Percentiles rank a stretch among this genome's conserved stretches.
Evolutionary conservation across 1,284 basidiomycete species (phyloP).

Genomic region (Spongiforma sp.): DNA sequence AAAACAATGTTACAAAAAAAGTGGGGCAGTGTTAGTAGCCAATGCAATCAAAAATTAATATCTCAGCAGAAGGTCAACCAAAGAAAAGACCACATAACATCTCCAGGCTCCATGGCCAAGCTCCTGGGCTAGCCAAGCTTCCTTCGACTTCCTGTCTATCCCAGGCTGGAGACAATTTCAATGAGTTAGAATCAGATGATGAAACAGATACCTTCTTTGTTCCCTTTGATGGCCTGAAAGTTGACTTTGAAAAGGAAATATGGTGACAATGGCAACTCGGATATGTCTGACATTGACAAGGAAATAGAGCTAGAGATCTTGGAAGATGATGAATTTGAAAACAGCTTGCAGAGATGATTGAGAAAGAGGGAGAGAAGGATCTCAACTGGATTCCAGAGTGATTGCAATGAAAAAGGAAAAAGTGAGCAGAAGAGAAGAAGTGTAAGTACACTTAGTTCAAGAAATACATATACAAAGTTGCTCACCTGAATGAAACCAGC

Average conservation of each 20-base stretch:
- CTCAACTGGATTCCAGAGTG: too few relatives aligned
- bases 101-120: slow-evolving; percentile 4
- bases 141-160: too few relatives aligned
- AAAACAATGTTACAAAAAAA: neutral
- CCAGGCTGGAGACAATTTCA: neutral
- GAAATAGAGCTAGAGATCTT: neutral
- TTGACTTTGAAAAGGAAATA: neutral
- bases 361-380: too few relatives aligned
- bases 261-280: neutral
- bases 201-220: too few relatives aligned
- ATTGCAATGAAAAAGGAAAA: too few relatives aligned
- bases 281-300: neutral
- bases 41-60: too few relatives aligned
- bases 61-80: neutral
- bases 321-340: neutral
- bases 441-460: too few relatives aligned
- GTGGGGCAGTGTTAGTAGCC: too few relatives aligned
- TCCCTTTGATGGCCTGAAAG: slow-evolving; percentile 3
- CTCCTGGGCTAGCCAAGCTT: too few relatives aligned
- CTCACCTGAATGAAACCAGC: too few relatives aligned
- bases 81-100: slow-evolving; percentile 5
- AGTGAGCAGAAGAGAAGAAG: neutral
- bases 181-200: neutral
- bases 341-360: too few relatives aligned
- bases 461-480: too few relatives aligned